These are phyloP conservation scores for Fonsecaea multimorphosa DNA, from an alignment of 2,329 filamentous ascomycete species.

Conservation along the genomic window DNA sequence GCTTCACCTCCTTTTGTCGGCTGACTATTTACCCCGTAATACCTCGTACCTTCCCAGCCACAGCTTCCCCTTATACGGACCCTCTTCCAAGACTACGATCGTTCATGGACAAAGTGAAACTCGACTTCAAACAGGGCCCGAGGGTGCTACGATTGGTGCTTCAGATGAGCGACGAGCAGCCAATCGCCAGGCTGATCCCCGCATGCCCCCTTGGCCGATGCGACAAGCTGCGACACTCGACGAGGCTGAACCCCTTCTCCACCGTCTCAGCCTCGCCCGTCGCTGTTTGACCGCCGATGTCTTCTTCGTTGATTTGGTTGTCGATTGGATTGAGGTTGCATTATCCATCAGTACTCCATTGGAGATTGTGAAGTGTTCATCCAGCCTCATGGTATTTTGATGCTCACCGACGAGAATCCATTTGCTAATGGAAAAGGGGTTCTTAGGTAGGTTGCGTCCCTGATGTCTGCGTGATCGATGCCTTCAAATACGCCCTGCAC, in stretches of 20 bases:
- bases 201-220: constrained; percentile 14
- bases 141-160: constrained; percentile 27
- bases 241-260: constrained; percentile 19
- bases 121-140: constrained; percentile 25
- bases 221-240: constrained; percentile 30
- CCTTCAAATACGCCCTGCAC: constrained; percentile 24
- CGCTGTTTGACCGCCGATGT: constrained; percentile 24
- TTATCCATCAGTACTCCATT: not conserved
- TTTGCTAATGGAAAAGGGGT: constrained; percentile 22
- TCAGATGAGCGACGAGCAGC: constrained; percentile 14
- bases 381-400: not conserved
- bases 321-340: constrained; percentile 28
- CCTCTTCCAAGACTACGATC: not conserved
- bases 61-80: not conserved
- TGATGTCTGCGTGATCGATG: constrained; percentile 2
- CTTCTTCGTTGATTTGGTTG: constrained; percentile 1
- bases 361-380: not conserved
- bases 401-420: not conserved
- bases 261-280: constrained; percentile 27
- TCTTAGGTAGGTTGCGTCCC: not conserved
- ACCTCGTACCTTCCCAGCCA: not conserved
- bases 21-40: too few relatives aligned
- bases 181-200: constrained; percentile 21
- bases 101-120: constrained; percentile 14
- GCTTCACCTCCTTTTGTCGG: not conserved